Percentiles rank a stretch among this genome's conserved stretches.
Evolutionary conservation across 345 rosid genomes (phyloP).

Genomic region (Arabidopsis arenosa): DNA sequence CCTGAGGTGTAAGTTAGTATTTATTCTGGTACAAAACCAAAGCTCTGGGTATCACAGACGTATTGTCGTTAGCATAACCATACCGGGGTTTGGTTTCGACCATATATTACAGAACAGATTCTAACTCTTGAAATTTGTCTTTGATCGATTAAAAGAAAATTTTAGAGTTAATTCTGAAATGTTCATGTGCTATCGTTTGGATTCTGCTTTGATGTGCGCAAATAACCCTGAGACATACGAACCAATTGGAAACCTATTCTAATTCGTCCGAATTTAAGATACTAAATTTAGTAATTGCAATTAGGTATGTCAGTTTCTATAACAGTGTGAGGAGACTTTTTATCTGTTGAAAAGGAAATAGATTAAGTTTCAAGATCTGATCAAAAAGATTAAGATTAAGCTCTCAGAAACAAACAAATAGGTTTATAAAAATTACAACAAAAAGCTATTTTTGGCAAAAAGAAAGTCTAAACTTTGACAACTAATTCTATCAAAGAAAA

Average conservation of each 20-base stretch:
- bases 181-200: background rate
- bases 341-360: background rate
- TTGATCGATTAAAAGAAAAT: background rate
- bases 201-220: background rate
- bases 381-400: background rate
- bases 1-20: constrained; percentile 35
- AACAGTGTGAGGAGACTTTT: background rate
- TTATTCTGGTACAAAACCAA: constrained; percentile 31
- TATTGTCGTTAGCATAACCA: constrained; percentile 6
- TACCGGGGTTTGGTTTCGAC: constrained; percentile 36
- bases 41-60: constrained; percentile 15
- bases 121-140: constrained; percentile 22
- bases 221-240: background rate
- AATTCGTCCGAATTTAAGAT: constrained; percentile 3
- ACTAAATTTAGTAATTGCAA: constrained; percentile 1
- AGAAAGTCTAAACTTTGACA: constrained; percentile 29
- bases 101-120: constrained; percentile 22
- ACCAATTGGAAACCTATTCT: background rate
- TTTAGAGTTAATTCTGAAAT: background rate
- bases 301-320: background rate
- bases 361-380: constrained; percentile 19
- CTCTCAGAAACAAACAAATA: background rate
- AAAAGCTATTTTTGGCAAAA: constrained; percentile 38
- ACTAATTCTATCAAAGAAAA: constrained; percentile 16
- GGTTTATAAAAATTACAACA: background rate